Base-by-base conservation (phyloP, 2,329 filamentous ascomycete genomes). In the Alternaria arborescens region DNA sequence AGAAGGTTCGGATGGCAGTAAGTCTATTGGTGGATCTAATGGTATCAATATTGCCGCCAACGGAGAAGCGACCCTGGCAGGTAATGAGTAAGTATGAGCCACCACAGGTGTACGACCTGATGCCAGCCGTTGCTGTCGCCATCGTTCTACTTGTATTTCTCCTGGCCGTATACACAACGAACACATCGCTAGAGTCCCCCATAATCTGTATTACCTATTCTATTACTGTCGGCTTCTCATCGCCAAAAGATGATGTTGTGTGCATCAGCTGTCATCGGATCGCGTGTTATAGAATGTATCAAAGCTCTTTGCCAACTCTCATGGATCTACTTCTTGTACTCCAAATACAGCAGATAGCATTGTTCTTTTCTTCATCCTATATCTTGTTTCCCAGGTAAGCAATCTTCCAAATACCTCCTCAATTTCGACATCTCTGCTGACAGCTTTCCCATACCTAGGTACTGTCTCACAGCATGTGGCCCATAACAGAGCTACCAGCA, bases 1-100 rank as follows among this genome's bases (percentile, higher is more conserved):
- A 2, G 66, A 75, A 53, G 73, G 73, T 3, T 67, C 60, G 18
- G 73, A 76, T 64, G 72, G 74, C n/a, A 73, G 70, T 34, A 71
- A 70, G 53, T 71, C 66, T 42, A 62, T 76, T 16, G 73, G 73
- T 14, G 73, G 74, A 4, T 61, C 69, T 54, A 75, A 71, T 26
- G 74, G 73, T 5, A 76, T 77, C 46, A 73, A 75, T 24, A 62
- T 77, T 48, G 70, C 71, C 10, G 61, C 70, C 22, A 68, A 66
- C 50, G 73, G 73, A 1, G 55, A 69, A 47, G 70, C 69, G 26
- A 72, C 62, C 18, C 42, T 72, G 57, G 63, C 61, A 16, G 70
- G 65, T n/a, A 72, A 71, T 26, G 61, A 70, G 58, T 60, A 48
- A 47, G 18, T 16, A 10, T 34, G 3, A 34, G 5, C 3, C 8